phyloP scores from a whole-genome alignment of 176 grass and related monocot genomes.

The Zea mays region Zm-B73-REFERENCE-NAM-5.0 NC_050097.1:16214501-16215000 shows the following conservation, averaged over 20 bases:
- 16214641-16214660: constrained; percentile 24
- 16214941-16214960: constrained; percentile 11
- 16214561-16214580: constrained; percentile 33
- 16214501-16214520: constrained; percentile 35
- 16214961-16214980: not conserved
- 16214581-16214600: constrained; percentile 32
- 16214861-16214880: constrained; percentile 40
- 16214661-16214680: constrained; percentile 24
- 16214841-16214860: constrained; percentile 26
- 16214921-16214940: constrained; percentile 22
- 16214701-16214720: constrained; percentile 23
- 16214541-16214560: constrained; percentile 36
- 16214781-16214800: constrained; percentile 27
- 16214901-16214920: not conserved
- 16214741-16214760: constrained; percentile 41
- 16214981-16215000: not conserved
- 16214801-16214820: constrained; percentile 43
- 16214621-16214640: constrained; percentile 33
- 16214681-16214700: constrained; percentile 22
- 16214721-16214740: constrained; percentile 18
- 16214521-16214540: constrained; percentile 56
- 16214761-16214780: constrained; percentile 33
- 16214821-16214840: constrained; percentile 18
- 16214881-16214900: constrained; percentile 5
- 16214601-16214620: constrained; percentile 36